Evolutionary conservation across 306 rosid genomes (phyloP), one percentile per base, ranked within the genome.

Genomic region (Erythrophleum fordii): DNA sequence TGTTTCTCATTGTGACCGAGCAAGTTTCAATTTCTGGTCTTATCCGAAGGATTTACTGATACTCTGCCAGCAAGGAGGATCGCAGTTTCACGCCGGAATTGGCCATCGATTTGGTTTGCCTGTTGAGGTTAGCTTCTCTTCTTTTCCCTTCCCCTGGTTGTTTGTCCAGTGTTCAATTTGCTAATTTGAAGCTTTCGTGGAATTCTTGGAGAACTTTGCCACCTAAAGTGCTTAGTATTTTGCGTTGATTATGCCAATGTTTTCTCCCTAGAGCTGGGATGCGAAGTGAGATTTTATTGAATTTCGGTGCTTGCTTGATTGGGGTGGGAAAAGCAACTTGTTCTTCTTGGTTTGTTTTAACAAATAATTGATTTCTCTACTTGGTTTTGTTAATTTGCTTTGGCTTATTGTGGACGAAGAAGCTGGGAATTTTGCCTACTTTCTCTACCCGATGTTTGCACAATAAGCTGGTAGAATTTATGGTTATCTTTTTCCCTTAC

Each of bases 121-220:
- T 60, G 17, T 48, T 61, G 67, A 86, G 98, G 93, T 87, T 72
- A 69, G 80, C 51, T 60, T 62, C 81, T 75, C 62, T 71, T 64
- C 71, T 31, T 39, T 39, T 5, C 20, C 49, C 1, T 81, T 65
- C 51, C 11, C 28, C 18, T 66, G 29, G 72, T n/a, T 17, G 39
- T 58, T 37, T 16, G 51, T 17, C 8, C 17, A 16, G 10, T 66
- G 52, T 71, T 49, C 46, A 80, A 73, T 84, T 77, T 25, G 64
- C 49, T 58, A 72, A 56, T 81, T 46, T 20, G 69, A 56, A 61
- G 53, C 82, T 77, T 45, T 26, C 12, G 29, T 76, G 67, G 62
- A 73, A 72, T 72, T 60, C 42, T 69, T 42, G 76, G 11, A 79
- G 82, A 80, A 86, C 73, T 88, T 80, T 72, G 28, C 59, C 22